Conservation (phyloP, 768 basidiomycete genomes). For the Steccherinum ochraceum region DNA sequence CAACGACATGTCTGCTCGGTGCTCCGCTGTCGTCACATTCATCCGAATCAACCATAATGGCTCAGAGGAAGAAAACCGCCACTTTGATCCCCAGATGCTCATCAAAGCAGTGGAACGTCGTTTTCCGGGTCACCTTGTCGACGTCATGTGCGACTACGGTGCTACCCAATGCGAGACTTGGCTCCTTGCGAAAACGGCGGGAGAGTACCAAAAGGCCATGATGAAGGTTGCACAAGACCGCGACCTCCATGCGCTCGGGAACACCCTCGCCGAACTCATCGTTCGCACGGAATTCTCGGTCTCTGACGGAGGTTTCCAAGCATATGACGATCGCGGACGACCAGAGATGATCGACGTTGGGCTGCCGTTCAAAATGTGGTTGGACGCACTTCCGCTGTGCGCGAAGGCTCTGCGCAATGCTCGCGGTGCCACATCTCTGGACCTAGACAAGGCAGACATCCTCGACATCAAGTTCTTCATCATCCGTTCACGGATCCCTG, state of each 20-base stretch:
- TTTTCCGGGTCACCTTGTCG: constrained; percentile 39
- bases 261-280: constrained; percentile 43
- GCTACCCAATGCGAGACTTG: constrained; percentile 37
- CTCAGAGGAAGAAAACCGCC: constrained; percentile 37
- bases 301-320: constrained; percentile 48
- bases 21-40: constrained; percentile 45
- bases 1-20: constrained; percentile 46
- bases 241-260: constrained; percentile 46
- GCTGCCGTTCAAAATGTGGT: constrained; percentile 55
- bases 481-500: constrained; percentile 39
- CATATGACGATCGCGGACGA: constrained; percentile 33
- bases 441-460: constrained; percentile 54
- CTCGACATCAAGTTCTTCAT: constrained; percentile 57
- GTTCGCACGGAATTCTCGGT: constrained; percentile 56
- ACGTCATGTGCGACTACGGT: constrained; percentile 46
- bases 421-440: constrained; percentile 27
- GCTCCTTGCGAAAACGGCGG: constrained; percentile 26
- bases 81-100: constrained; percentile 44
- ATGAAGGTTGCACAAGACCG: constrained; percentile 38
- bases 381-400: constrained; percentile 53
- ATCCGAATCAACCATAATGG: constrained; percentile 41
- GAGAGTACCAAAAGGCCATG: constrained; percentile 49
- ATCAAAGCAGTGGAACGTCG: constrained; percentile 35
- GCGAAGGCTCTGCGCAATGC: constrained; percentile 45
- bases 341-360: constrained; percentile 39